Base-by-base conservation (phyloP, 2,329 filamentous ascomycete species). In the Pseudopyricularia javanii region DNA sequence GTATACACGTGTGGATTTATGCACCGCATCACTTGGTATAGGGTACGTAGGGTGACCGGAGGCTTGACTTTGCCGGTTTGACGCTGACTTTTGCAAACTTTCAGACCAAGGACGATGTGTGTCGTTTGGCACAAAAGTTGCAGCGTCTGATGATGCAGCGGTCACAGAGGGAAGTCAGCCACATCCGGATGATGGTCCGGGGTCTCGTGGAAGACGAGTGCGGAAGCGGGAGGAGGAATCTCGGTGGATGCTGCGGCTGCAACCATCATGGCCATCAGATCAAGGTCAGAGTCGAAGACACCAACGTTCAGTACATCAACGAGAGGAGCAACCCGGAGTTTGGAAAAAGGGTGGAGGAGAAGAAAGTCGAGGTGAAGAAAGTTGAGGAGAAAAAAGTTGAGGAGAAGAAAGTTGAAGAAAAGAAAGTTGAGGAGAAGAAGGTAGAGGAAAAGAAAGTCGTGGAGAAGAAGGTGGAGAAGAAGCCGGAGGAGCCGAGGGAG, bases 21-120 rank as follows among this genome's bases (percentile, higher is more conserved):
- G 15, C 55, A 55, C 45, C 53, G 58, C 8, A 56, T 59, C 49
- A 50, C 58, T 47, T 59, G 58, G 58, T 58, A 54, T 53, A 54
- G 55, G 40, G 40, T 45, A 24, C 24, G 40, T 45, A n/a, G 14
- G 37, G 9, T 4, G 37, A 17, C 6, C 8, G 4, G 34, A n/a
- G 14, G 3, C 20, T 30, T 30, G 28, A 30, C 28, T 30, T 30
- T 30, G 28, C 28, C 28, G 28, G 28, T 30, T 9, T 9, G 9
- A 5, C 28, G 28, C 28, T 30, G 9, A 30, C 28, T 30, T n/a
- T n/a, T 30, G 28, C 28, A 30, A 4, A 12, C 22, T 3, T 14
- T 2, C 24, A 45, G 51, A 56, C 28, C 54, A 57, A 58, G 34
- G 37, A 24, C 6, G 54, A 57, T 34, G 58, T 59, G 5, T 12